A percentile compares a stretch with the other conserved stretches of the same genome.
phyloP scores from a whole-genome alignment of 2,329 filamentous ascomycete genomes.

The Fusarium sp. region DNA sequence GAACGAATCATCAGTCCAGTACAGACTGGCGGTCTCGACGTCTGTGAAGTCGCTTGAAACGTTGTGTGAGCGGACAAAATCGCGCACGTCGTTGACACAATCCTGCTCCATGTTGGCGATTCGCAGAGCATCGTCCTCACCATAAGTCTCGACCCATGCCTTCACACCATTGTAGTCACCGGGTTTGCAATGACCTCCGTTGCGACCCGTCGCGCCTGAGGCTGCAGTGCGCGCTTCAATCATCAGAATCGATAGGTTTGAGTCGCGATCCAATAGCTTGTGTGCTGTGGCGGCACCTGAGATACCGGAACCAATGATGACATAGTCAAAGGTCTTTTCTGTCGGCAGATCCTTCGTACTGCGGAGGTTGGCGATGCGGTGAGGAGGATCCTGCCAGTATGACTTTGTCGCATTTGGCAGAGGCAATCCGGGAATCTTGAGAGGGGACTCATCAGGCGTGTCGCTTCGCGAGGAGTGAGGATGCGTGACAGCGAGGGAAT shows the following conservation, averaged over 20 bases:
- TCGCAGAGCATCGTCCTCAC: slow-evolving; percentile 18
- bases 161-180: slow-evolving; percentile 19
- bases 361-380: slow-evolving; percentile 27
- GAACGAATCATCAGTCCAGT: slow-evolving; percentile 26
- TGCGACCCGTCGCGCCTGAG: slow-evolving; percentile 15
- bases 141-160: slow-evolving; percentile 11
- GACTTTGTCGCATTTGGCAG: slow-evolving; percentile 23
- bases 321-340: slow-evolving; percentile 19
- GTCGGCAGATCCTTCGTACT: slow-evolving; percentile 15
- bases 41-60: slow-evolving; percentile 28
- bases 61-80: slow-evolving; percentile 23
- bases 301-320: slow-evolving; percentile 26
- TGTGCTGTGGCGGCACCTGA: slow-evolving; percentile 25
- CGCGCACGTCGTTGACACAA: slow-evolving; percentile 19
- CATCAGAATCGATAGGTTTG: slow-evolving; percentile 19
- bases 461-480: background rate
- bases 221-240: slow-evolving; percentile 21
- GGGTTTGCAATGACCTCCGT: slow-evolving; percentile 19
- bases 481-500: background rate
- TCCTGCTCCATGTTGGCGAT: slow-evolving; percentile 29
- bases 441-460: background rate
- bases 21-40: slow-evolving; percentile 16
- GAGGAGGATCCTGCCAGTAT: slow-evolving; percentile 29
- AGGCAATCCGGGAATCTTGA: slow-evolving; percentile 19
- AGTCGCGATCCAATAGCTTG: slow-evolving; percentile 19